Base-by-base conservation (phyloP, 345 rosid genomes). In the Camelina laxa region DNA sequence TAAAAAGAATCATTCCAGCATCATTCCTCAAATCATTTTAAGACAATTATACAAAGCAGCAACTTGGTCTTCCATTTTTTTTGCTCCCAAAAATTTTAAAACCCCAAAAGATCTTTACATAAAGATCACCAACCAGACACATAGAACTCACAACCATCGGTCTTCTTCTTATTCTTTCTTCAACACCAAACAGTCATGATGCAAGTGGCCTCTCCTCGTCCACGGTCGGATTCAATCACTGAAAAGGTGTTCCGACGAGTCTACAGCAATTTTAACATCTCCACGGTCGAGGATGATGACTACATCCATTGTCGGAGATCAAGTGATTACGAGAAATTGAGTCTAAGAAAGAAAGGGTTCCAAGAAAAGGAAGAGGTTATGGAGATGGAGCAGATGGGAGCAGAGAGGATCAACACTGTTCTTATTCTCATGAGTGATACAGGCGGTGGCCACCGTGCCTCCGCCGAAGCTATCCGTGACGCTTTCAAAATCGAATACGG, bases 381-480 rank as follows among this genome's bases (percentile, higher is more conserved):
- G 89, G 96, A 85, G 85, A 86, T 95, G 60, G 85, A 81, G 35
- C 97, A 91, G 85, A 95, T 95, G 83, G 99, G 97, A 22, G 97
- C 97, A 0, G 89, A 86, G 65, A 86, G 92, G 80, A 85, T 89
- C 33, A 94, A 94, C 75, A 92, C 82, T 54, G 98, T 91, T 54
- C 75, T 94, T 85, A 94, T 94, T 80, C 87, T 94, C 47, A 94
- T 94, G 98, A 94, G 97, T 71, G 98, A 94, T 35, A 94, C 98
- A 1, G 98, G 98, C 0, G 98, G 98, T 4, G 97, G 97, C 59
- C 98, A 94, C 80, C 86, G 98, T 53, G 98, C 98, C 57, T 91
- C 97, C 19, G 98, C 98, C 7, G 98, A 94, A 72, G 97, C 98
- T 49, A 94, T 94, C 63, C 87, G 90, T 41, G 97, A 91, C 50